Base-by-base conservation (phyloP, 306 rosid genomes). In the Rosa rugosa region DNA sequence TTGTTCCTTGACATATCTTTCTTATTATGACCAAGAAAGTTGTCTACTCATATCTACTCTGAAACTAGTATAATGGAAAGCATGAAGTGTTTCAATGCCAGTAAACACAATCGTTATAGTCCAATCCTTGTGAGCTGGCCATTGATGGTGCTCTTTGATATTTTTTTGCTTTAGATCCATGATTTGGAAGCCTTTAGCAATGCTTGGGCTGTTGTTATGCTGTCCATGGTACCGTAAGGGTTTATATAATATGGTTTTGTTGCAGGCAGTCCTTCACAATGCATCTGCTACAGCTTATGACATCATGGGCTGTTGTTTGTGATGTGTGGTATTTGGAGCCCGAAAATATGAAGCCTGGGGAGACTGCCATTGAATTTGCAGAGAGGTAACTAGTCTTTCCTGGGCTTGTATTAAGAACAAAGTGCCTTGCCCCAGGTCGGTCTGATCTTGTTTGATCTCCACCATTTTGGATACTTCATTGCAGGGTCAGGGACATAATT, bases 251-350 rank as follows among this genome's bases (percentile, higher is more conserved):
- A 46, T 71, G 50, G 36, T n/a, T 70, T 73, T 78, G 76, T 75
- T 86, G 74, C 91, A 95, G 99, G 94, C 98, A 95, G 70, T 95
- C 99, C 45, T 95, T 95, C 88, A 92, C 97, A 46, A 91, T 12
- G 87, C 99, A 95, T 88, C 93, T 95, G 73, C 86, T 95, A 87
- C 99, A 86, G 87, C 94, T 95, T 81, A 95, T 92, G 99, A 95
- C 97, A 45, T 95, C 98, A 2, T 95, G 99, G 99, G 99, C 97
- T 31, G 99, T 95, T 81, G 99, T 95, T 80, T 95, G 97, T 87
- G 99, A 95, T 83, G 99, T 95, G 80, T 95, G 98, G 98, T 95
- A 95, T 82, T 77, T 95, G 91, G 98, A 95, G 88, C 98, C 99
- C 18, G 98, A 95, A 84, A 87, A 76, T 69, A 73, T 95, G 60